Evolutionary conservation across 495 filamentous ascomycete genomes (phyloP).

Genomic region (Neurospora tetraspora): DNA sequence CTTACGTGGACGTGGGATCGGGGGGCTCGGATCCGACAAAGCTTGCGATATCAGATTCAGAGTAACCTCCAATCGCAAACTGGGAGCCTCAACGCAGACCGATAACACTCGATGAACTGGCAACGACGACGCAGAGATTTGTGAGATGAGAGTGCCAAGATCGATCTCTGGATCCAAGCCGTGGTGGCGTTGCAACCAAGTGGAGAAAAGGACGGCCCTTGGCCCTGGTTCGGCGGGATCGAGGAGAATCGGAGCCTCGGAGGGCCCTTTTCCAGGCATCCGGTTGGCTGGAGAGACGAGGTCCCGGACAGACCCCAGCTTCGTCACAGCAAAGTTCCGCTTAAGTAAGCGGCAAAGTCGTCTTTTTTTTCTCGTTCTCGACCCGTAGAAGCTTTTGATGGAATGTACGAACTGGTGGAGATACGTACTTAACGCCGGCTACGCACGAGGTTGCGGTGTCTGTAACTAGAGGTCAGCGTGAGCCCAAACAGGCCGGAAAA

Average conservation of each 20-base stretch:
- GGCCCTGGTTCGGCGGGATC: neutral
- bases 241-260: neutral
- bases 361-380: neutral
- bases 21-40: neutral
- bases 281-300: neutral
- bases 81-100: neutral
- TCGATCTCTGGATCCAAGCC: neutral
- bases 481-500: neutral
- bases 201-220: neutral
- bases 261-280: neutral
- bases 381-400: neutral
- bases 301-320: neutral
- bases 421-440: neutral
- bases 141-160: neutral
- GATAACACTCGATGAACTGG: neutral
- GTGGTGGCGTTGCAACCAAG: neutral
- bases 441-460: neutral
- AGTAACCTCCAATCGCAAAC: neutral
- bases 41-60: neutral
- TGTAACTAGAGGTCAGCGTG: neutral
- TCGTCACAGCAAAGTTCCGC: neutral
- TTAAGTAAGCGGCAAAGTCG: neutral
- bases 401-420: neutral
- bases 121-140: neutral
- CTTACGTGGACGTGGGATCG: neutral